Base-by-base conservation (phyloP, 306 rosid species). In the Dalbergia cultrata region DNA sequence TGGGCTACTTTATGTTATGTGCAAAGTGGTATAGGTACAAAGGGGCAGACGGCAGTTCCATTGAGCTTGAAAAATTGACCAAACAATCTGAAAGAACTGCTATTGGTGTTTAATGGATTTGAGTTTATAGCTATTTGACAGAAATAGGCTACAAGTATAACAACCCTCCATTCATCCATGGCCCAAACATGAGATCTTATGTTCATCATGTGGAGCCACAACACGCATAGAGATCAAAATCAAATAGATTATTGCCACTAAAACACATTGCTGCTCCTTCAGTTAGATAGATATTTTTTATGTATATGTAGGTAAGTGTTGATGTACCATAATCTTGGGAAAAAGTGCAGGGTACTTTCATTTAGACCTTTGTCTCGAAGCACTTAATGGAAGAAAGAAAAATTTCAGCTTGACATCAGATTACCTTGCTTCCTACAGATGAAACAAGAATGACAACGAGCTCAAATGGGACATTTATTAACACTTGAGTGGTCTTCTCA, bases 11-110 rank as follows among this genome's bases (percentile, higher is more conserved):
- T 80, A 44, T 93, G 76, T 60, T 88, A 14, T 87, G 89, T 78
- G 83, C 97, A 44, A 89, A 81, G 56, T 90, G 97, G 93, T 91
- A 87, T 21, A 85, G 84, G 79, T 91, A 93, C 81, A 91, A 90
- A 85, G 97, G 89, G 11, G 33, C 75, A 0, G 72, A 19, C 33
- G 72, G 41, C 17, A 81, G 61, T 17, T 47, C 82, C 61, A 79
- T 82, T 62, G 75, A 79, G 43, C 79, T 86, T 56, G 83, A 87
- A 43, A 63, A 77, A 76, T 61, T 39, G 53, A 44, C 81, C 35
- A 78, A 78, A 72, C 83, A 78, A 52, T 78, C 86, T 34, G 83
- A 78, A 83, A 78, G 57, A 72, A 35, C 22, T 64, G 80, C 80
- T 64, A 72, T 77, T 37, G 75, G 73, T 72, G 68, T 65, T 56